These are phyloP conservation scores for Alternaria longipes DNA, from an alignment of 2,329 filamentous ascomycete genomes.

Conservation along the genomic window DNA sequence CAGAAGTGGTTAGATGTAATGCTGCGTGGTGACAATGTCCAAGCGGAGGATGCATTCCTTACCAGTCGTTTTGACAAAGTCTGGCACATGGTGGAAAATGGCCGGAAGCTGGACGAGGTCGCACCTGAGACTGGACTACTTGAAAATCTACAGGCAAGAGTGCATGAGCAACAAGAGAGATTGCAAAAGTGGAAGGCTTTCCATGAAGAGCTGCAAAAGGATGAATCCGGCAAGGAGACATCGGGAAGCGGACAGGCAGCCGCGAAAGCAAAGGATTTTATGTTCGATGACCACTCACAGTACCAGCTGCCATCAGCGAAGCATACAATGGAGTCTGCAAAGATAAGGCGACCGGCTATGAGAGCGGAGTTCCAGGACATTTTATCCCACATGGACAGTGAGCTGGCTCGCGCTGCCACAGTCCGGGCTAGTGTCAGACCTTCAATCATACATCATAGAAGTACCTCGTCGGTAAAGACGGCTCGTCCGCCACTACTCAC, in stretches of 20 bases:
- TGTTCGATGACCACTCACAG: conserved; percentile 46
- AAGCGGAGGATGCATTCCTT: conserved; percentile 70
- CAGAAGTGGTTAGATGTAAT: conserved; percentile 77
- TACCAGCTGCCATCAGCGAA: conserved; percentile 38
- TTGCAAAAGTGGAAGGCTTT: conserved; percentile 80
- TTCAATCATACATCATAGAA: conserved; percentile 22
- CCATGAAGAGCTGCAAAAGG: conserved; percentile 53
- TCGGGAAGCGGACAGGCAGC: conserved; percentile 9
- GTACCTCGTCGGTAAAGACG: conserved; percentile 31
- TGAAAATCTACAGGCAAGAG: conserved; percentile 74
- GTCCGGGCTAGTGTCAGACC: conserved; percentile 26
- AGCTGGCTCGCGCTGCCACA: conserved; percentile 34
- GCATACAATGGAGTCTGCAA: conserved; percentile 11
- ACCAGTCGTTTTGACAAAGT: conserved; percentile 73
- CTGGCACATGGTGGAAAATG: conserved; percentile 73
- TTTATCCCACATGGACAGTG: conserved; percentile 42
- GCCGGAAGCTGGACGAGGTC: conserved; percentile 66
- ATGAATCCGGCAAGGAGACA: conserved; percentile 9
- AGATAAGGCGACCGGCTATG: conserved; percentile 20
- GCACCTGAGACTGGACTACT: conserved; percentile 64
- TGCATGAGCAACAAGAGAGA: conserved; percentile 72
- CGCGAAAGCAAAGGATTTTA: conserved; percentile 28
- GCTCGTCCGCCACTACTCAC: conserved; percentile 31
- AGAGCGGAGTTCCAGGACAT: conserved; percentile 36
- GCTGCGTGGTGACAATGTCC: conserved; percentile 69